Percentiles rank a stretch among this genome's conserved stretches.
Evolutionary conservation across 176 grass and related monocot species (phyloP).

Genomic region (Juncus inflexus): DNA sequence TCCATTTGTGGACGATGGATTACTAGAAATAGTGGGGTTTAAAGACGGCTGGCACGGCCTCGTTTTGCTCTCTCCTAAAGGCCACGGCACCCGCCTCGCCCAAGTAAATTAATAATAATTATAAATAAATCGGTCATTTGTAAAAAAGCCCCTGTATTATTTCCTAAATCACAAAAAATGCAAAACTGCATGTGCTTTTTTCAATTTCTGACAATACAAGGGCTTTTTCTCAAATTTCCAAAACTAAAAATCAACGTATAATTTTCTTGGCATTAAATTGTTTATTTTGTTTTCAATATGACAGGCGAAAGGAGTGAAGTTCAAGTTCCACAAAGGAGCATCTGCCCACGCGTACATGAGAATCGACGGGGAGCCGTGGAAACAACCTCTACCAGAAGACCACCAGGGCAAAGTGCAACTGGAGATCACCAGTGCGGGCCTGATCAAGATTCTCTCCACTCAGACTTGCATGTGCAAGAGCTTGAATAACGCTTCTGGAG

Average conservation of each 20-base stretch:
- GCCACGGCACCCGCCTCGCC: constrained; percentile 90
- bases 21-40: constrained; percentile 93
- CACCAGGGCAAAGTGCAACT: constrained; percentile 67
- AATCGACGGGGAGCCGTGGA: constrained; percentile 98
- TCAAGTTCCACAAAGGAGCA: constrained; percentile 60
- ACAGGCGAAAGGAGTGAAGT: constrained; percentile 69
- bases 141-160: background rate
- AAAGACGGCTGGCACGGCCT: constrained; percentile 98
- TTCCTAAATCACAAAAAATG: background rate
- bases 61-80: constrained; percentile 71
- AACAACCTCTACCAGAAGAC: constrained; percentile 70
- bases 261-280: background rate
- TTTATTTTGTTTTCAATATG: constrained; percentile 10
- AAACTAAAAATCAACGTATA: background rate
- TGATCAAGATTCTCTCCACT: constrained; percentile 77
- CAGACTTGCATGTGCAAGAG: constrained; percentile 61
- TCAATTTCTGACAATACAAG: too few relatives aligned
- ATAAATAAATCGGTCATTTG: background rate
- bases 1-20: constrained; percentile 92
- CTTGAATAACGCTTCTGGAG: constrained; percentile 24
- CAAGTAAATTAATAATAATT: constrained; percentile 46
- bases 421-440: constrained; percentile 74
- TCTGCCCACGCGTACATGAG: constrained; percentile 78
- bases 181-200: background rate
- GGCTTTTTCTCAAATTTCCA: background rate